Conservation (phyloP, 1,284 basidiomycete genomes). For the Puccinia novopanici region DNA sequence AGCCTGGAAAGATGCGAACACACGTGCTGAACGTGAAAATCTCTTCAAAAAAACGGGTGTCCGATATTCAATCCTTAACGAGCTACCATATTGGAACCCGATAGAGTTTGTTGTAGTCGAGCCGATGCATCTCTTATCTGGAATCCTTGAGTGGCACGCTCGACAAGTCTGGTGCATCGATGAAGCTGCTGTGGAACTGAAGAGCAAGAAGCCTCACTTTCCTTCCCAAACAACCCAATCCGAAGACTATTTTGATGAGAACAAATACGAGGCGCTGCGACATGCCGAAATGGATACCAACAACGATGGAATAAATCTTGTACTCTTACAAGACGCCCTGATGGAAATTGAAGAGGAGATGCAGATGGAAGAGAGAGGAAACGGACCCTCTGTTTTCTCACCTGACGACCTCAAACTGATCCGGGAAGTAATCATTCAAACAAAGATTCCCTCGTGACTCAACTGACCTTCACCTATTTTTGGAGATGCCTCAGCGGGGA, state of each 20-base stretch:
- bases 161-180: slow-evolving; percentile 22
- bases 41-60: neutral
- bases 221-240: neutral
- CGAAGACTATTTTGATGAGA: slow-evolving; percentile 33
- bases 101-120: slow-evolving; percentile 33
- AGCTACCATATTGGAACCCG: slow-evolving; percentile 34
- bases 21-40: slow-evolving; percentile 22
- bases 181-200: slow-evolving; percentile 13
- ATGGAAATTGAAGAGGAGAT: slow-evolving; percentile 30
- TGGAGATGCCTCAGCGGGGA: slow-evolving; percentile 41
- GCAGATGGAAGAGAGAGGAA: neutral
- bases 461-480: slow-evolving; percentile 26
- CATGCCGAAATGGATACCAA: neutral
- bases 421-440: neutral
- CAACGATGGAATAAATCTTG: neutral
- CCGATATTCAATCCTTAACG: slow-evolving; percentile 31
- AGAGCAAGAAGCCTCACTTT: neutral
- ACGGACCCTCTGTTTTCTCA: neutral
- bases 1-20: slow-evolving; percentile 31
- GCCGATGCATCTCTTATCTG: slow-evolving; percentile 39
- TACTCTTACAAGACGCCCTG: slow-evolving; percentile 21
- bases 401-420: slow-evolving; percentile 25
- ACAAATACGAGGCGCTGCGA: slow-evolving; percentile 17
- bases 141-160: slow-evolving; percentile 23
- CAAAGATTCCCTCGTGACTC: slow-evolving; percentile 30